Base-by-base conservation (phyloP, 768 basidiomycete genomes). In the Tricholoma bakamatsutake region DNA sequence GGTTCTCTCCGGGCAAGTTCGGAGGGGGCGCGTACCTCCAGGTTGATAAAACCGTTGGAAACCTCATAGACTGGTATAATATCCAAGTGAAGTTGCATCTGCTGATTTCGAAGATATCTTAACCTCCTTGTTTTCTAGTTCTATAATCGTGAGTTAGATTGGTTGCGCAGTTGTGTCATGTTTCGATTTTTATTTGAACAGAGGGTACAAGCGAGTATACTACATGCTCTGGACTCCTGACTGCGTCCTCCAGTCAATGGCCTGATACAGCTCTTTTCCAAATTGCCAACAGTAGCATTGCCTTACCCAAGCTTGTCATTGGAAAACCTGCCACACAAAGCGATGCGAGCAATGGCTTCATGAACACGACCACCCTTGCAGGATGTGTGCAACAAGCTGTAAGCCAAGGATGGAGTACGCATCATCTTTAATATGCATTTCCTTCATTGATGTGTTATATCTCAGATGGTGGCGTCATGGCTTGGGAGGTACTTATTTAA, bases 61-160 rank as follows among this genome's bases (percentile, higher is more conserved):
- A 62, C 59, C 66, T 79, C 30, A 87, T 87, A 62, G 84, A 87
- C 66, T 87, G 82, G 78, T 84, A 78, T 61, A 78, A 80, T 57
- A 58, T 76, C 37, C 74, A 82, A 73, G 79, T 81, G 59, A 66
- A 63, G 53, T 50, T 47, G 45, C 4, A 49, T 27, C 27, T 54
- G 42, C 27, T n/a, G 8, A 30, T 34, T 39, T 18, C 7, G 17
- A 15, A 21, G 8, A 12, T 30, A 10, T 40, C 13, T 27, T 27
- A 18, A 47, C 24, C 17, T 43, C 17, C n/a, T 17, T n/a, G n/a
- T 31, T 28, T 35, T 42, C 12, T 50, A 71, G 66, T 72, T 70
- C 59, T 72, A 72, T 42, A 71, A 72, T 52, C 71, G 68, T 70
- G 40, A 54, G 66, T 57, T 7, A 2, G 15, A 24, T 31, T 27